Evolutionary conservation across 2,329 filamentous ascomycete genomes (phyloP).

Genomic region (Cladosporium sp.): DNA sequence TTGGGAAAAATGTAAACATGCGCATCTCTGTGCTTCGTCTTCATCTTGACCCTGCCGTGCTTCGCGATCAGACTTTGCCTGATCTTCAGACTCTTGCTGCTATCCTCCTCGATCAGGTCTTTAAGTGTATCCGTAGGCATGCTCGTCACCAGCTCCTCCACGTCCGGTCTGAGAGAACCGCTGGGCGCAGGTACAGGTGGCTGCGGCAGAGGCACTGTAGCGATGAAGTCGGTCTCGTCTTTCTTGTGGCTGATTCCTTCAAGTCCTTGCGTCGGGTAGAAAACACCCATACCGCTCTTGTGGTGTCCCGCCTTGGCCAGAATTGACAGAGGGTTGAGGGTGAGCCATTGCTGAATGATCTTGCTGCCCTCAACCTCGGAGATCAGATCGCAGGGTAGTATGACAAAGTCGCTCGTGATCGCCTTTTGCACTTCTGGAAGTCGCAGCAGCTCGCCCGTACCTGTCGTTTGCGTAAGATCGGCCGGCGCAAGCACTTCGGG

Average conservation of each 20-base stretch:
- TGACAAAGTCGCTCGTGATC: conserved; percentile 80
- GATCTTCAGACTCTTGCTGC: conserved; percentile 67
- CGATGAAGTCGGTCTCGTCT: conserved; percentile 90
- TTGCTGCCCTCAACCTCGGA: conserved; percentile 83
- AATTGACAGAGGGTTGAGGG: conserved; percentile 51
- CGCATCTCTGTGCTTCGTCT: conserved; percentile 81
- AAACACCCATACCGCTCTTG: conserved; percentile 81
- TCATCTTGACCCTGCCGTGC: conserved; percentile 72
- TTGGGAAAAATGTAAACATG: conserved; percentile 93
- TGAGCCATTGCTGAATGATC: conserved; percentile 88
- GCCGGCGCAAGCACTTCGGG: conserved; percentile 73
- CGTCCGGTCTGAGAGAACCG: conserved; percentile 61
- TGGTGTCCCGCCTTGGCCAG: conserved; percentile 56
- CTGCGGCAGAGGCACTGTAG: conserved; percentile 63
- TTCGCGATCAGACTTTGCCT: conserved; percentile 69
- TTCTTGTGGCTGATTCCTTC: conserved; percentile 71
- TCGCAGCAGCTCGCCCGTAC: conserved; percentile 83
- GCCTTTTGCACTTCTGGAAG: conserved; percentile 75
- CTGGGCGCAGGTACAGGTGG: conserved; percentile 56
- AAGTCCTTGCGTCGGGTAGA: conserved; percentile 76
- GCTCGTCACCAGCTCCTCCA: conserved; percentile 78
- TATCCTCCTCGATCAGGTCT: conserved; percentile 70
- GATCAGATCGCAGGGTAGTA: conserved; percentile 89
- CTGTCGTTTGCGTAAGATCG: conserved; percentile 75
- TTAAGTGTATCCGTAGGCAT: conserved; percentile 87